Evolutionary conservation across 148 eudicot genomes (phyloP).

Genomic region (Rhododendron kiyosumense): DNA sequence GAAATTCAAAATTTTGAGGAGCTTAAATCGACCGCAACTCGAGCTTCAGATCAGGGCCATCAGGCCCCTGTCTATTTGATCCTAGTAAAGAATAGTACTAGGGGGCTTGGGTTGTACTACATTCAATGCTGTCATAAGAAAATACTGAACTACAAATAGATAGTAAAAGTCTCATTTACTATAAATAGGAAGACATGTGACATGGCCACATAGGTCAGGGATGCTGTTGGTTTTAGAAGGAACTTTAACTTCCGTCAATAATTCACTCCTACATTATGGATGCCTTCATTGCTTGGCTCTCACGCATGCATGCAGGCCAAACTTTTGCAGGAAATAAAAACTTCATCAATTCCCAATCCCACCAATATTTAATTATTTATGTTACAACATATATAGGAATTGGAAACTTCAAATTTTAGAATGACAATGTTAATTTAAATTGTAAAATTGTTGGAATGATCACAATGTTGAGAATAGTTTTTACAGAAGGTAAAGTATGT

Average conservation of each 20-base stretch:
- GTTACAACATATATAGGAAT: background rate
- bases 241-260: background rate
- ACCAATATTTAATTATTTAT: background rate
- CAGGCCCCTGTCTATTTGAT: background rate
- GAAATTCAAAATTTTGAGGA: too few species aligned
- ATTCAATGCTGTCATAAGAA: background rate
- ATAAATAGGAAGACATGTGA: background rate
- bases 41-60: too few species aligned
- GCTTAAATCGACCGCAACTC: too few species aligned
- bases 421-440: too few species aligned
- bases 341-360: background rate
- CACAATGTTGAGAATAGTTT: too few species aligned
- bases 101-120: background rate
- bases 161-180: background rate
- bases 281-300: background rate
- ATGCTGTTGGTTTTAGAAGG: background rate
- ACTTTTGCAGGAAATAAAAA: background rate
- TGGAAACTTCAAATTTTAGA: background rate
- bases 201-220: background rate
- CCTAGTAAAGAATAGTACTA: background rate
- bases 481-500: too few species aligned
- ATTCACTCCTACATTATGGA: background rate
- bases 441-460: too few species aligned
- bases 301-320: background rate
- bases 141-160: background rate